These are phyloP conservation scores for Ogataea polymorpha DNA, from an alignment of 805 yeast genomes.

Conservation along the genomic window DNA sequence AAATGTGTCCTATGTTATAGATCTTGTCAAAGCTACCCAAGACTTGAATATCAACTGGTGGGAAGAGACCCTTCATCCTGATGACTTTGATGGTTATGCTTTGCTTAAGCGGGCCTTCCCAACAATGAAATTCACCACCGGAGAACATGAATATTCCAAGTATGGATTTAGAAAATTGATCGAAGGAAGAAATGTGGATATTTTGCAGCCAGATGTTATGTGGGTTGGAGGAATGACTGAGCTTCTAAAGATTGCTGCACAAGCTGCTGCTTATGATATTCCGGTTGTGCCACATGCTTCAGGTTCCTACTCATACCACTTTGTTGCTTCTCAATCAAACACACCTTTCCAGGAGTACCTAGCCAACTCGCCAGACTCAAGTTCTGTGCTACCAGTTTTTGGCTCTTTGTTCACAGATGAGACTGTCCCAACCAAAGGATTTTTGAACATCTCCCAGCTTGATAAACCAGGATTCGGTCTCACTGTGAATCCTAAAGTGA, in stretches of 20 bases:
- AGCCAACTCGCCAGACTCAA: slow-evolving; percentile 48
- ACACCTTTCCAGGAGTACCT: slow-evolving; percentile 53
- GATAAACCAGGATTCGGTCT: slow-evolving; percentile 52
- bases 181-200: slow-evolving; percentile 46
- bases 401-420: slow-evolving; percentile 46
- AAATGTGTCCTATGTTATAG: slow-evolving; percentile 46
- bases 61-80: slow-evolving; percentile 51
- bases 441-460: slow-evolving; percentile 36
- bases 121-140: slow-evolving; percentile 47
- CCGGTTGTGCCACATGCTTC: slow-evolving; percentile 54
- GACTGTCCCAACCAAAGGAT: slow-evolving; percentile 45
- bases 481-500: slow-evolving; percentile 42
- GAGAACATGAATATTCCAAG: slow-evolving; percentile 51
- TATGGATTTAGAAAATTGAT: slow-evolving; percentile 50
- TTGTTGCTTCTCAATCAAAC: slow-evolving; percentile 46
- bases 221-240: slow-evolving; percentile 55
- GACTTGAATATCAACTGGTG: slow-evolving; percentile 51
- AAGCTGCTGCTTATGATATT: slow-evolving; percentile 51
- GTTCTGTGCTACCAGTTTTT: slow-evolving; percentile 38
- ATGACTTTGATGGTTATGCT: slow-evolving; percentile 47
- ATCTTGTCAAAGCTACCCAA: slow-evolving; percentile 41
- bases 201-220: slow-evolving; percentile 51
- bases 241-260: slow-evolving; percentile 42
- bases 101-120: slow-evolving; percentile 46
- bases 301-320: slow-evolving; percentile 52